These are phyloP conservation scores for Digitaria exilis DNA, from an alignment of 202 grass and related monocot genomes.

Conservation along the genomic window DNA sequence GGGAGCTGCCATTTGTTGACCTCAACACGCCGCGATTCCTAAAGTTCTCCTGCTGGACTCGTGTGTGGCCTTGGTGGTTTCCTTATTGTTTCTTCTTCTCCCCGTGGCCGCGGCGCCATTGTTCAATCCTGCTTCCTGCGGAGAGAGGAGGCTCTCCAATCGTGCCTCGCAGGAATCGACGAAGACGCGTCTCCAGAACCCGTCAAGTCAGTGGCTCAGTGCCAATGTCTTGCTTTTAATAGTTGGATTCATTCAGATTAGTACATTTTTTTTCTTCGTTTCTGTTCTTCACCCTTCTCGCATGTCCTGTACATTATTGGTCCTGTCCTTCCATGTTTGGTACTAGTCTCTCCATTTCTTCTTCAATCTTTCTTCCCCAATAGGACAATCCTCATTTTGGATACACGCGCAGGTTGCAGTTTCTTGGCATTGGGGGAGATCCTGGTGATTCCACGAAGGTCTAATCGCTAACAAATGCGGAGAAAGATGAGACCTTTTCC, in stretches of 20 bases:
- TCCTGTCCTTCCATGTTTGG: background rate
- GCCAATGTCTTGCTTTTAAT: background rate
- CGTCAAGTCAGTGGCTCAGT: conserved; percentile 26
- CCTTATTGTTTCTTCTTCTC: background rate
- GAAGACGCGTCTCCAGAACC: background rate
- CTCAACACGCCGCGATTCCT: background rate
- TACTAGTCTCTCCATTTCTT: background rate
- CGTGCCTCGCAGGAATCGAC: background rate
- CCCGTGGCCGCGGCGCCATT: background rate
- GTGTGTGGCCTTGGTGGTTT: background rate
- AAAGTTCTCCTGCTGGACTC: background rate
- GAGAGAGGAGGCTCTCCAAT: background rate
- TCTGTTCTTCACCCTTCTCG: too few relatives aligned
- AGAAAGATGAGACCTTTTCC: conserved; percentile 38
- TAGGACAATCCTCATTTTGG: background rate
- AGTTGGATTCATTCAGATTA: background rate
- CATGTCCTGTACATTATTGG: background rate
- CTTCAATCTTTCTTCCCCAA: background rate
- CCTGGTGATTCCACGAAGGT: background rate
- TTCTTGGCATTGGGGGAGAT: conserved; percentile 3
- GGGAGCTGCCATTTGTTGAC: conserved; percentile 18
- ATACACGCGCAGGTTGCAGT: background rate
- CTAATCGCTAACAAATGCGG: conserved; percentile 23
- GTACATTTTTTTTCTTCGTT: background rate
- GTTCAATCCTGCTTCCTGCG: background rate